Conservation (phyloP, 1,284 basidiomycete genomes). For the Boletus sp. region DNA sequence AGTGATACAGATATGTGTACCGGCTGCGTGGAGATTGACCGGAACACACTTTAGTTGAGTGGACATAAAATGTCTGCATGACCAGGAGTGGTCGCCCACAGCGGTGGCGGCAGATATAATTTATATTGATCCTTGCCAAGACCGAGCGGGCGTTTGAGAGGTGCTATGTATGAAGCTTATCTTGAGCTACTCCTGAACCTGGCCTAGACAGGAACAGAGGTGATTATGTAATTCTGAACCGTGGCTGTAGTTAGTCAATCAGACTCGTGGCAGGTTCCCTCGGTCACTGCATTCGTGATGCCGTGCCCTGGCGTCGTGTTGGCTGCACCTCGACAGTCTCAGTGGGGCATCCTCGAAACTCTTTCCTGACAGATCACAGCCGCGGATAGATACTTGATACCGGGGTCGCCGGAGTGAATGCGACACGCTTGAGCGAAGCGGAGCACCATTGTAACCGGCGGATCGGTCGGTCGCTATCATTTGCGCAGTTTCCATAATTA, state of each 20-base stretch:
- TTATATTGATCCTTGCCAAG: no score
- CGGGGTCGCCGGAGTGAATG: neutral
- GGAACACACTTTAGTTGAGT: neutral
- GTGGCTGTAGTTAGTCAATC: neutral
- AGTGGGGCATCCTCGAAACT: neutral
- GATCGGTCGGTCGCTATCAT: slow-evolving; percentile 1
- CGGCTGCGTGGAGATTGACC: neutral
- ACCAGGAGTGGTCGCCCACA: no score
- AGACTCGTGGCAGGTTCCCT: neutral
- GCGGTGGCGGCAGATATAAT: no score
- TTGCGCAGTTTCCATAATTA: slow-evolving; percentile 22
- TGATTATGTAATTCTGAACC: neutral
- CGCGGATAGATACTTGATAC: no score
- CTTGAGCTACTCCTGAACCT: neutral
- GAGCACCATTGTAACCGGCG: neutral
- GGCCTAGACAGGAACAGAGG: no score
- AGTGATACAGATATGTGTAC: neutral
- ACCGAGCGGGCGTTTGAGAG: neutral
- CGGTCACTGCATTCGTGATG: slow-evolving; percentile 11
- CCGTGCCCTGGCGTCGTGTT: neutral
- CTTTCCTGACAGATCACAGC: no score
- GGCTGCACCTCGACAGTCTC: neutral
- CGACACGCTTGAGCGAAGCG: neutral
- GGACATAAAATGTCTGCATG: neutral
- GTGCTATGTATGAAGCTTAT: neutral